Evolutionary conservation across 1,139 yeast genomes (phyloP), one percentile per base, ranked within the genome.

Genomic region (Saccharomyces uvarum): DNA sequence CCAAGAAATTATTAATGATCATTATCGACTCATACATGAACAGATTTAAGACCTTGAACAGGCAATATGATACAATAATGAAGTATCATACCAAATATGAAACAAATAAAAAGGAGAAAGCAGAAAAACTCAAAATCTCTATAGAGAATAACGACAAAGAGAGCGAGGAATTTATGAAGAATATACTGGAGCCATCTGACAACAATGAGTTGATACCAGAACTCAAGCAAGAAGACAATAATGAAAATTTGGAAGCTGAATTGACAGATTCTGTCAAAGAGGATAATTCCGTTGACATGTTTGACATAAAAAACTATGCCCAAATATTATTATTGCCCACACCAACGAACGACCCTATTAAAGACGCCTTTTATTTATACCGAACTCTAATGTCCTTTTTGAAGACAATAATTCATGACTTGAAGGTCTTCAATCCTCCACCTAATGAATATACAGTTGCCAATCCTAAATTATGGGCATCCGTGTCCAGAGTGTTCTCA

Each of bases 361-460:
- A 88, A 63, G 97, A 91, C 68, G 95, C 97, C 1, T 80, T 95
- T 53, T 88, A 88, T 63, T 74, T 93, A 44, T 90, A 90, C 78
- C 82, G 95, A 61, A 90, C 96, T 7, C 75, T 95, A 55, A 82
- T 95, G 86, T 86, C 93, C 5, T 95, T 93, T 65, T 75, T 93
- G 65, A 90, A 93, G 66, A 88, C 97, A 0, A 88, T 91, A 49
- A 86, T 93, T 63, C 89, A 86, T 70, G 97, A 97, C 0, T 76
- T 95, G 61, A 90, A 90, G 67, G 84, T 84, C 56, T 90, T 96
- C 68, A 93, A 91, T 65, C 96, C 97, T 0, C 88, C 95, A 2
- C 87, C 93, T 0, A 84, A 84, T 4, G 79, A 83, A 1, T 80
- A 80, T 54, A 82, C 88, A 8, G 80, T 81, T 49, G 83, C 83